These are phyloP conservation scores for Bipolaris oryzae DNA, from an alignment of 2,329 filamentous ascomycete genomes.

Conservation along the genomic window DNA sequence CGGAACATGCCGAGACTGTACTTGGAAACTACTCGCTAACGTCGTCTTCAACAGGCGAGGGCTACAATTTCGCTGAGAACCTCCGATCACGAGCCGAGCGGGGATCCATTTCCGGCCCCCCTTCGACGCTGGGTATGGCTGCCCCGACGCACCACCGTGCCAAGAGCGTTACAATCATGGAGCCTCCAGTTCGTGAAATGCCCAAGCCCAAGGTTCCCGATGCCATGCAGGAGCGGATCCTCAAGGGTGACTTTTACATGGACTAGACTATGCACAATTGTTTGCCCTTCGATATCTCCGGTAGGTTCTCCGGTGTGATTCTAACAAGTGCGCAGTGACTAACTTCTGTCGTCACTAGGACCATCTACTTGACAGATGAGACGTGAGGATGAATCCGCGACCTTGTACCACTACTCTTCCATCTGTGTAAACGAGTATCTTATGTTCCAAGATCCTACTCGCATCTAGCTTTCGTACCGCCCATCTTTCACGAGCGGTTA, in stretches of 20 bases:
- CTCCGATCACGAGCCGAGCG: slow-evolving; percentile 90
- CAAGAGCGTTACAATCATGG: slow-evolving; percentile 70
- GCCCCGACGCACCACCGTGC: slow-evolving; percentile 63
- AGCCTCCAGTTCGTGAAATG: slow-evolving; percentile 61
- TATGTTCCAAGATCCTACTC: slow-evolving; percentile 10
- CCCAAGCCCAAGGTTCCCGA: slow-evolving; percentile 73
- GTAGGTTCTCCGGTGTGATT: slow-evolving; percentile 23
- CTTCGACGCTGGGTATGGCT: slow-evolving; percentile 21
- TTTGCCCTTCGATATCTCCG: slow-evolving; percentile 26
- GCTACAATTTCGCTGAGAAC: slow-evolving; percentile 97
- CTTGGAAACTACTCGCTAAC: slow-evolving; percentile 67
- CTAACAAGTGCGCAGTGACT: slow-evolving; percentile 6
- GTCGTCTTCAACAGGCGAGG: slow-evolving; percentile 73
- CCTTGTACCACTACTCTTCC: slow-evolving; percentile 26
- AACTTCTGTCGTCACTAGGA: slow-evolving; percentile 6
- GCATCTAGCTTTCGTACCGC: slow-evolving; percentile 4
- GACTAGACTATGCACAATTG: slow-evolving; percentile 61
- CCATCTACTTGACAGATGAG: slow-evolving; percentile 15
- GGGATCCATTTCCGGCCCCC: slow-evolving; percentile 59
- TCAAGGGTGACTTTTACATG: slow-evolving; percentile 99
- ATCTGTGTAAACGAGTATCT: slow-evolving; percentile 6
- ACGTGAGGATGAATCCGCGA: slow-evolving; percentile 18
- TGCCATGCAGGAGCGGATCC: slow-evolving; percentile 93
- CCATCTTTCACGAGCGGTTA: slow-evolving; percentile 9
- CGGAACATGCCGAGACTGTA: slow-evolving; percentile 39